Evolutionary conservation across 306 rosid genomes (phyloP).

Genomic region (Rubus parviflorus): DNA sequence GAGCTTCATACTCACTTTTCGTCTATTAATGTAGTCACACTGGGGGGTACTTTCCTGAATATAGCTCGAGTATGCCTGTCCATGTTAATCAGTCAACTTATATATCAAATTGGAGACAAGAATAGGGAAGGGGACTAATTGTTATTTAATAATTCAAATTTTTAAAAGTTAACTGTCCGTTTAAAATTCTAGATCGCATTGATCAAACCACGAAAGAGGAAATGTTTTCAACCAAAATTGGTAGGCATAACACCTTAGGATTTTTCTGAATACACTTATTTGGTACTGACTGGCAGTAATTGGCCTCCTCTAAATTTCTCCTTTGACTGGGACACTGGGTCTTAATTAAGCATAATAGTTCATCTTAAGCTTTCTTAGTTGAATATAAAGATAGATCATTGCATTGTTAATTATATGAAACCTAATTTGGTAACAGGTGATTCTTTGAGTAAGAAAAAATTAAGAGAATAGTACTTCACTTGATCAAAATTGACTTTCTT

Average conservation of each 20-base stretch:
- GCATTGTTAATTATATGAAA: neutral
- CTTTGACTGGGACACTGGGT: too few relatives aligned
- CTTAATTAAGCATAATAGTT: neutral
- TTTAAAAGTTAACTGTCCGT: neutral
- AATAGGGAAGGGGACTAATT: too few relatives aligned
- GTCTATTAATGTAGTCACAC: neutral
- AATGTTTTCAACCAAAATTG: neutral
- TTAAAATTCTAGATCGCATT: neutral
- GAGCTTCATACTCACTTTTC: neutral
- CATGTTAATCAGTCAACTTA: neutral
- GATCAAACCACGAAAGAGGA: neutral
- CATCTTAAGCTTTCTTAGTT: neutral
- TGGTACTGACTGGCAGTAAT: neutral
- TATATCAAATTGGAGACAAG: neutral
- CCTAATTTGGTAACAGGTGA: neutral
- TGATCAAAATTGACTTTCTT: neutral
- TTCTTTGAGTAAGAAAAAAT: neutral
- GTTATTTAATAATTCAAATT: neutral
- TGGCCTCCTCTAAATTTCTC: neutral
- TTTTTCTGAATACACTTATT: too few relatives aligned
- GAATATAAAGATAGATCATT: neutral
- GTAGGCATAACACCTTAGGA: neutral
- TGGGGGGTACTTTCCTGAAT: neutral
- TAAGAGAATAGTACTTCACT: neutral
- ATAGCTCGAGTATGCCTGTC: neutral